A percentile compares a stretch with the other conserved stretches of the same genome.
These are phyloP conservation scores for Ganoderma multipileum DNA, from an alignment of 1,284 basidiomycete species.

Conservation along the genomic window DNA sequence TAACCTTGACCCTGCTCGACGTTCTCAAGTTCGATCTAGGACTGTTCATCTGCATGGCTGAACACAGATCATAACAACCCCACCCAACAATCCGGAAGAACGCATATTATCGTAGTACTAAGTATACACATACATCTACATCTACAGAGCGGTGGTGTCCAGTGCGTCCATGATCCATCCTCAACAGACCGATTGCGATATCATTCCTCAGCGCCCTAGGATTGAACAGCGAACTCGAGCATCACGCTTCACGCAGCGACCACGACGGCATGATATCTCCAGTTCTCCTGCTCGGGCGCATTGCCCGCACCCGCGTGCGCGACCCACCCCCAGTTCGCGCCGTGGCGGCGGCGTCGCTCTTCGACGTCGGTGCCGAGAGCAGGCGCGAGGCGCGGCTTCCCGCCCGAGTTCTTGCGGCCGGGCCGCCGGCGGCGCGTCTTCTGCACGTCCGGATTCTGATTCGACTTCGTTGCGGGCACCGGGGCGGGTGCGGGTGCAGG, in stretches of 20 bases:
- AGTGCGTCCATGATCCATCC: neutral
- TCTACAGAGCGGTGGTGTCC: neutral
- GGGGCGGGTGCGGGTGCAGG: neutral
- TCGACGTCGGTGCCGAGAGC: constrained; percentile 31
- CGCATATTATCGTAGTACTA: neutral
- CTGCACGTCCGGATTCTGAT: constrained; percentile 8
- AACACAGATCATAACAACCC: neutral
- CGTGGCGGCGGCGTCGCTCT: constrained; percentile 26
- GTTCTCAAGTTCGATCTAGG: neutral
- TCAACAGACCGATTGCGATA: too few species aligned
- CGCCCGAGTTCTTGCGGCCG: constrained; percentile 31
- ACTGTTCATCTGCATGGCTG: neutral
- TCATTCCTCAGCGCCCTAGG: neutral
- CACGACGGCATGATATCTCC: constrained; percentile 16
- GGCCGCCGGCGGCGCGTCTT: constrained; percentile 32
- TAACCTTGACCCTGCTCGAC: neutral
- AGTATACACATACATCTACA: neutral
- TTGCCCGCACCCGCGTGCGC: constrained; percentile 7
- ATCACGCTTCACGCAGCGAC: neutral
- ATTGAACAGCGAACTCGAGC: neutral
- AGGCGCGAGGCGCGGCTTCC: constrained; percentile 26
- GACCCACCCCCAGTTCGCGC: constrained; percentile 32
- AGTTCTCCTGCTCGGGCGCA: constrained; percentile 17
- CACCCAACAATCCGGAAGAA: neutral
- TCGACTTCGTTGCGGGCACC: constrained; percentile 6